Base-by-base conservation (phyloP, 768 basidiomycete species). In the Cyclocybe aegerita region DNA sequence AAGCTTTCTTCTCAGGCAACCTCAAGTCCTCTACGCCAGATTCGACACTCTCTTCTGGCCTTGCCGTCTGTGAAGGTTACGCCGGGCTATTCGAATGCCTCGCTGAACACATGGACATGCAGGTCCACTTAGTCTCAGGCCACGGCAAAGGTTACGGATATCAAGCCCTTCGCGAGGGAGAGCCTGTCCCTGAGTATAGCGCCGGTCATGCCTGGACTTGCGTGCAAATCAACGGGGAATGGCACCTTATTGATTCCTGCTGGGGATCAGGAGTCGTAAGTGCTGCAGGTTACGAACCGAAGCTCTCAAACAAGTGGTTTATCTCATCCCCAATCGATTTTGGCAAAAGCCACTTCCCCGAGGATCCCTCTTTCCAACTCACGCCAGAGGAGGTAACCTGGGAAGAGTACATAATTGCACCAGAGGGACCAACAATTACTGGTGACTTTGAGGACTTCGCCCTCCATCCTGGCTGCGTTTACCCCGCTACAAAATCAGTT, bases 161-260 rank as follows among this genome's bases (percentile, higher is more conserved):
- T 50, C 47, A 49, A 29, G 57, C 70, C 11, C 60, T 69, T 9
- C 50, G 41, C 4, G 66, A 69, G 10, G 70, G 58, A 34, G 63
- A 63, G 36, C 70, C 66, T 9, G 49, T 68, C 8, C 76, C 76
- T n/a, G 57, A 63, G 17, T 68, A 68, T 56, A 58, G 63, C 9
- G 61, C 58, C n/a, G 72, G 72, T 54, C 77, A 79, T 55, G 77
- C 76, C 9, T 79, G 77, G 77, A 78, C 77, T 50, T 73, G 70
- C 57, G 68, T 76, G 9, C 61, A 67, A 17, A 61, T 75, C 59
- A 71, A 75, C 54, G 73, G 67, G 39, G 68, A 72, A 49, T 79
- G 78, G 76, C 68, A 66, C 16, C 65, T 79, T 30, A 61, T 79
- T 33, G 78, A 79, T 56, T 53, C 71, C 8, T 77, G 76, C 57